Conservation (phyloP, 2,329 filamentous ascomycete genomes). For the Septoria petroselini region DNA sequence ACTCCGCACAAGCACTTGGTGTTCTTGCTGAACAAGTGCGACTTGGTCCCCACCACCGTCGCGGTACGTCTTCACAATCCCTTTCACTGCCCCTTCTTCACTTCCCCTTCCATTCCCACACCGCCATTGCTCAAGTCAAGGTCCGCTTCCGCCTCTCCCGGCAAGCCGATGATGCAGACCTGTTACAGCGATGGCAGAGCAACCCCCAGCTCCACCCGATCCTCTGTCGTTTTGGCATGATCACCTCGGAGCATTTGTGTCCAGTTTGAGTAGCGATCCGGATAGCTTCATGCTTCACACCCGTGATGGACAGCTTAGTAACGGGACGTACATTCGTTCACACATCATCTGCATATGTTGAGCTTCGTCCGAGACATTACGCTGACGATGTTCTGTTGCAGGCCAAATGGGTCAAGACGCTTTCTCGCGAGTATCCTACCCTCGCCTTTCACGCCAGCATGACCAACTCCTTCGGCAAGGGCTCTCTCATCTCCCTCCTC, state of each 20-base stretch:
- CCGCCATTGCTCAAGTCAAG: conserved; percentile 86
- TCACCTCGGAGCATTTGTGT: conserved; percentile 68
- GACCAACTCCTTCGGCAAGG: conserved; percentile 95
- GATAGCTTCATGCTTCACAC: conserved; percentile 58
- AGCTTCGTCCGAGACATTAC: background rate
- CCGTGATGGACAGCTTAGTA: conserved; percentile 95
- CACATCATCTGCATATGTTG: conserved; percentile 19
- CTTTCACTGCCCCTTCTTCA: conserved; percentile 11
- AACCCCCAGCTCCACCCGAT: conserved; percentile 65
- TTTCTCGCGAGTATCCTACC: conserved; percentile 90
- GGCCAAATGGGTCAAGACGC: conserved; percentile 86
- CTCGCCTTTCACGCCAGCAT: conserved; percentile 92
- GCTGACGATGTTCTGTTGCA: conserved; percentile 43
- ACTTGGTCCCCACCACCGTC: conserved; percentile 86
- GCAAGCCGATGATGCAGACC: conserved; percentile 70
- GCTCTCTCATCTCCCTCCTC: conserved; percentile 84
- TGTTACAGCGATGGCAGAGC: conserved; percentile 99
- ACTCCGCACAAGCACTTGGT: conserved; percentile 94
- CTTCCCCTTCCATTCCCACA: conserved; percentile 27
- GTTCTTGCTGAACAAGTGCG: conserved; percentile 86
- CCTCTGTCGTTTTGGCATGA: conserved; percentile 83
- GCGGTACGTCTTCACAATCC: conserved; percentile 71
- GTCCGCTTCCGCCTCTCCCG: conserved; percentile 61
- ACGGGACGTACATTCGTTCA: conserved; percentile 79
- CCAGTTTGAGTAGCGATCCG: conserved; percentile 97